phyloP scores from a whole-genome alignment of 352 stramenopile genomes.

The Globisporangium parvum region DNA sequence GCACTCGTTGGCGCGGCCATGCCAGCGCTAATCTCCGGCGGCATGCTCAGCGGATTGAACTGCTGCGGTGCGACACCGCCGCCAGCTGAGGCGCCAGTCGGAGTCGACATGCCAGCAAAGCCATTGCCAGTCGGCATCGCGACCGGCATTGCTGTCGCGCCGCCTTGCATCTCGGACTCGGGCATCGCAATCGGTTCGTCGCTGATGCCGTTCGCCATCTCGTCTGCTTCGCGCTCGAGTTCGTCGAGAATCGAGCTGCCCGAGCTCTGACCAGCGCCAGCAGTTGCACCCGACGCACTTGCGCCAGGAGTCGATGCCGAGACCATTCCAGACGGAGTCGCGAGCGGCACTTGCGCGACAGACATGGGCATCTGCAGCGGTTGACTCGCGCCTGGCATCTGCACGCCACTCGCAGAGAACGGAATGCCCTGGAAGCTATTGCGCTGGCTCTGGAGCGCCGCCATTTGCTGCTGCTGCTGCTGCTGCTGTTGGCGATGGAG shows the following conservation, averaged over 20 bases:
- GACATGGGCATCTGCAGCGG: slow-evolving; percentile 51
- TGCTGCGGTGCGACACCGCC: slow-evolving; percentile 14
- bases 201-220: slow-evolving; percentile 81
- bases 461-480: slow-evolving; percentile 53
- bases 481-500: slow-evolving; percentile 55
- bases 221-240: slow-evolving; percentile 76
- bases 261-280: slow-evolving; percentile 15
- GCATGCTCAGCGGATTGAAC: slow-evolving; percentile 70
- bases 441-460: slow-evolving; percentile 63
- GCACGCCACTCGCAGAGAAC: slow-evolving; percentile 32
- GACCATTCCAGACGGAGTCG: slow-evolving; percentile 11
- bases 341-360: slow-evolving; percentile 31
- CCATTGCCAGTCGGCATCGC: slow-evolving; percentile 9
- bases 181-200: slow-evolving; percentile 82
- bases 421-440: slow-evolving; percentile 59
- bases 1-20: slow-evolving; percentile 17
- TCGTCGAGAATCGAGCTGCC: slow-evolving; percentile 82
- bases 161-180: slow-evolving; percentile 61
- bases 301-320: slow-evolving; percentile 17
- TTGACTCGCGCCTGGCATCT: slow-evolving; percentile 32
- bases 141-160: slow-evolving; percentile 8
- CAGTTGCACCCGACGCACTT: slow-evolving; percentile 11
- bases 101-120: slow-evolving; percentile 18
- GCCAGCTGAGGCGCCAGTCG: slow-evolving; percentile 21
- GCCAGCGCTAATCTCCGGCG: slow-evolving; percentile 50